Evolutionary conservation across 1,284 basidiomycete genomes (phyloP).

Genomic region (Puccinia brachypodii): DNA sequence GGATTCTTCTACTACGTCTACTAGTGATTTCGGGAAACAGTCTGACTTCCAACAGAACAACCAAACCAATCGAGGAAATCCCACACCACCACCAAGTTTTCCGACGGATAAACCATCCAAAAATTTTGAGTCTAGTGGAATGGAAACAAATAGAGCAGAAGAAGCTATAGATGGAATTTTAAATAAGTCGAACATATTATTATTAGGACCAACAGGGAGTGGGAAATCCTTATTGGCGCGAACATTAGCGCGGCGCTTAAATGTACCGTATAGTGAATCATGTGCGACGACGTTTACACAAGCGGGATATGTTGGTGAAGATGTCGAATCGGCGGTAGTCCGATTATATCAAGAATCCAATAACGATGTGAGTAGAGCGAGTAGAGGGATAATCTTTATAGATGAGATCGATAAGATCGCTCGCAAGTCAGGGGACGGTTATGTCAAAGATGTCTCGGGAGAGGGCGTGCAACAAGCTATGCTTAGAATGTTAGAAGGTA

Average conservation of each 20-base stretch:
- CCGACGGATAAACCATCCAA: neutral
- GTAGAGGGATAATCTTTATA: constrained; percentile 89
- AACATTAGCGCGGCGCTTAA: constrained; percentile 78
- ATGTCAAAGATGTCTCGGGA: constrained; percentile 84
- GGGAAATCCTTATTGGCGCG: constrained; percentile 84
- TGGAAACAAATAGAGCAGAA: neutral
- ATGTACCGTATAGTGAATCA: constrained; percentile 75
- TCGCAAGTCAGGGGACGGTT: constrained; percentile 64
- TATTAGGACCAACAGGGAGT: constrained; percentile 58
- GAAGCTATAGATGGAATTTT: constrained; percentile 17
- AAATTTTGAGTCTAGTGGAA: neutral
- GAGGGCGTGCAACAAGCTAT: constrained; percentile 94
- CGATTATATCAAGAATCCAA: constrained; percentile 80
- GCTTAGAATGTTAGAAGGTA: constrained; percentile 88
- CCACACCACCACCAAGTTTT: neutral
- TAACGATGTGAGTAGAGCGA: constrained; percentile 79
- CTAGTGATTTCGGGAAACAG: neutral
- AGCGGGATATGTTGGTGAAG: constrained; percentile 74
- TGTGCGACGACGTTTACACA: constrained; percentile 60
- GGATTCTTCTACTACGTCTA: no score
- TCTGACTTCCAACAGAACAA: neutral
- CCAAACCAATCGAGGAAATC: neutral
- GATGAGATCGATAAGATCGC: constrained; percentile 95
- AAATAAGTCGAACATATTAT: constrained; percentile 39
- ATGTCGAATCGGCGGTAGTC: constrained; percentile 85